Evolutionary conservation across 441 rosid genomes (phyloP).

Genomic region (Melastoma candidum): DNA sequence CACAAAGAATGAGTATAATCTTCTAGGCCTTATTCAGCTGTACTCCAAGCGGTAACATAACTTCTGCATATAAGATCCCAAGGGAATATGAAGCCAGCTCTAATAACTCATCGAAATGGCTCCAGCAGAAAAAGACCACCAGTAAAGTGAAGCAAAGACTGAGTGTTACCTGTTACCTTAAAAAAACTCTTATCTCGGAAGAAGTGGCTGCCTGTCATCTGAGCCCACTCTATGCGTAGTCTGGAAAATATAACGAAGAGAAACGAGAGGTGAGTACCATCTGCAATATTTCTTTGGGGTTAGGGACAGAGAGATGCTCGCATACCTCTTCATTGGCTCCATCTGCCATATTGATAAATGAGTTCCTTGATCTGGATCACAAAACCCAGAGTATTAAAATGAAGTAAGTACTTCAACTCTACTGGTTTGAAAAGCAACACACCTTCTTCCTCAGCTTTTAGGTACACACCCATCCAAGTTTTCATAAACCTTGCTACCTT

Average conservation of each 20-base stretch:
- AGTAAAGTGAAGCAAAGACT: too few species aligned
- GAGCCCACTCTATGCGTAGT: slow-evolving; percentile 8
- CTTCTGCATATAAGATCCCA: too few species aligned
- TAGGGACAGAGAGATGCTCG: background rate
- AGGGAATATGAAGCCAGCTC: too few species aligned
- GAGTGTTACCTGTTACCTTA: background rate
- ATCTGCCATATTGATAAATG: slow-evolving; percentile 8
- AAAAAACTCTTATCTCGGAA: slow-evolving; percentile 4
- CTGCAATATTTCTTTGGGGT: background rate
- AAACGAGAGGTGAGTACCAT: background rate
- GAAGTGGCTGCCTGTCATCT: slow-evolving; percentile 9
- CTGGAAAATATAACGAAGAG: background rate
- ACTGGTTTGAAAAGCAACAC: background rate
- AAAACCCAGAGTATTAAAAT: background rate
- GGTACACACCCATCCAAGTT: too few species aligned
- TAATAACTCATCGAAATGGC: too few species aligned
- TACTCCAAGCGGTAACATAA: too few species aligned
- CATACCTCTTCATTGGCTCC: slow-evolving; percentile 11
- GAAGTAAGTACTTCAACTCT: background rate
- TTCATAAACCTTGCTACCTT: too few species aligned
- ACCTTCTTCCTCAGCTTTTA: too few species aligned
- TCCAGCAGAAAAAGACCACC: background rate
- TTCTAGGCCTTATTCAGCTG: too few species aligned
- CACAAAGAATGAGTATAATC: too few species aligned
- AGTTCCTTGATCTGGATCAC: slow-evolving; percentile 5